These are phyloP conservation scores for Suillus variegatus DNA, from an alignment of 768 basidiomycete species.

Conservation along the genomic window DNA sequence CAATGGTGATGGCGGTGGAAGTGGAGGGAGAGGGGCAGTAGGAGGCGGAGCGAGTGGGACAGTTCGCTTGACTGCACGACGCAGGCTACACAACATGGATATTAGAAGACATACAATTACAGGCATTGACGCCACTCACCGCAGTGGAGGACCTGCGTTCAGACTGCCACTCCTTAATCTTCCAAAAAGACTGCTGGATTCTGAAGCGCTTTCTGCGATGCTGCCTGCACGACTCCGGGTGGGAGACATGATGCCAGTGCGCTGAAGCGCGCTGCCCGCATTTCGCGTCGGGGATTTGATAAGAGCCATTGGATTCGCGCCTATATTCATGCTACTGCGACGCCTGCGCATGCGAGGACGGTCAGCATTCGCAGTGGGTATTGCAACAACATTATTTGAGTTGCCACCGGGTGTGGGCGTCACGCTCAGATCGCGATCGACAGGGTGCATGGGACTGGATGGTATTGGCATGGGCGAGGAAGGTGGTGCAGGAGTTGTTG, in stretches of 20 bases:
- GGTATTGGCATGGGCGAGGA: constrained; percentile 25
- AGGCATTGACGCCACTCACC: constrained; percentile 28
- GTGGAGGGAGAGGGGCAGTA: constrained; percentile 29
- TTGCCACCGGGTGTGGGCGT: constrained; percentile 37
- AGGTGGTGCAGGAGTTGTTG: constrained; percentile 25
- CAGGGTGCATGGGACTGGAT: constrained; percentile 27
- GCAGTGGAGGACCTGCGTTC: constrained; percentile 33
- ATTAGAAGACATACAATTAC: constrained; percentile 6
- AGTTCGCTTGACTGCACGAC: constrained; percentile 38
- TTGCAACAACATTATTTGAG: constrained; percentile 21
- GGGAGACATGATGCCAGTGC: constrained; percentile 40
- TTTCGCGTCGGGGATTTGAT: constrained; percentile 60
- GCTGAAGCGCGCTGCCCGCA: constrained; percentile 52
- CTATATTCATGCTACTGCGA: constrained; percentile 61
- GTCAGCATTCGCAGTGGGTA: constrained; percentile 29
- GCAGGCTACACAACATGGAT: constrained; percentile 32
- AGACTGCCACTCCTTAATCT: constrained; percentile 58
- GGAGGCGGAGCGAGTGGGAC: constrained; percentile 30
- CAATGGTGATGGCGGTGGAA: constrained; percentile 27
- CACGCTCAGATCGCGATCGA: constrained; percentile 37
- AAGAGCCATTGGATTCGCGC: constrained; percentile 51
- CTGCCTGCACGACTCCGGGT: constrained; percentile 50
- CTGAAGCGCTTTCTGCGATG: constrained; percentile 35
- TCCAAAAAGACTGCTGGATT: constrained; percentile 47
- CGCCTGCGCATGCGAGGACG: constrained; percentile 56